Percentiles rank a stretch among this genome's conserved stretches.
Evolutionary conservation across 164 flowering plant species (phyloP).

Genomic region (Nymphaea thermarum): DNA sequence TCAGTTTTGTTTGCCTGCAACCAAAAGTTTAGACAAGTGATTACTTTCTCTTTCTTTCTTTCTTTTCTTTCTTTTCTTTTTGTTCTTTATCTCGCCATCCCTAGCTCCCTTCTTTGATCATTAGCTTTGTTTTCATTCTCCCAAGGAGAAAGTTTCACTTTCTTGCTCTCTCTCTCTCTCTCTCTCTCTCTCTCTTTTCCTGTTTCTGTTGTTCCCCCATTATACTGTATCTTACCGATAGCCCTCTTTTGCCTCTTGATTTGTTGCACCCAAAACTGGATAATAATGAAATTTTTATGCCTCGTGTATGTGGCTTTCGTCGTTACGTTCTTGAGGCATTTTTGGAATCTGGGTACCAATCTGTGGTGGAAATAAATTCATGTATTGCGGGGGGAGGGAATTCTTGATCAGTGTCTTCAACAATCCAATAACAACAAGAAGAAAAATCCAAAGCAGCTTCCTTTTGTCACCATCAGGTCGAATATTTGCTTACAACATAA

Average conservation of each 20-base stretch:
- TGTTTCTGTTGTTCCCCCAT: too few species aligned
- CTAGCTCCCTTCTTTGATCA: too few species aligned
- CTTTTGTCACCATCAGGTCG: neutral
- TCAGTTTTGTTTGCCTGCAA: too few species aligned
- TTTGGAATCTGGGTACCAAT: neutral
- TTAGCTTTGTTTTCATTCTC: too few species aligned
- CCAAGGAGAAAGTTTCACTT: too few species aligned
- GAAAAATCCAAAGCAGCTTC: neutral
- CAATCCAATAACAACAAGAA: neutral
- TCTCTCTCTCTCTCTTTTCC: too few species aligned
- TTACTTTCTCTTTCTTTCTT: too few species aligned
- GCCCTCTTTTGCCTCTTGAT: neutral
- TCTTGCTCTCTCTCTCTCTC: too few species aligned
- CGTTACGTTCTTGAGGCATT: neutral
- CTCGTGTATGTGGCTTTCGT: neutral
- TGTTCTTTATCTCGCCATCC: too few species aligned
- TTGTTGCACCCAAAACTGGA: neutral
- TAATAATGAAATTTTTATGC: neutral
- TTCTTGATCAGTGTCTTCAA: neutral
- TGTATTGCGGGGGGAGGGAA: neutral
- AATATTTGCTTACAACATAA: too few species aligned
- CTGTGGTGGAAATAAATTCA: neutral
- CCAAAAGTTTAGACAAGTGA: too few species aligned
- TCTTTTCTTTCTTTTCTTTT: too few species aligned
- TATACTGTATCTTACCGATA: neutral